These are phyloP conservation scores for Helotiales sp. DNA, from an alignment of 2,329 filamentous ascomycete species.

Conservation along the genomic window DNA sequence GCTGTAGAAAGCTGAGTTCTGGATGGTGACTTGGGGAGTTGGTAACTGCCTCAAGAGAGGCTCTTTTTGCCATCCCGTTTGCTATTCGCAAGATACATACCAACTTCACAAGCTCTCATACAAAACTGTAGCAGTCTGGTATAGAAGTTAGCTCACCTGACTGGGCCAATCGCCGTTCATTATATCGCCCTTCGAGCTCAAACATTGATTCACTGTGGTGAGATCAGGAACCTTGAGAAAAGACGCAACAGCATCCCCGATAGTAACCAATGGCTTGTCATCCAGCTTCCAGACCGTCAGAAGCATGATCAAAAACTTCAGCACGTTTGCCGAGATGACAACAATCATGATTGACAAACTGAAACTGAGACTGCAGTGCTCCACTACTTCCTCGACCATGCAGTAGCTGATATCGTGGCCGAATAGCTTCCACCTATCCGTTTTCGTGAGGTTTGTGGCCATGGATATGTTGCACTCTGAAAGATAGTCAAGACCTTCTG, in stretches of 20 bases:
- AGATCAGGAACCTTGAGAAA: conserved; percentile 35
- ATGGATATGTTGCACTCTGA: neutral
- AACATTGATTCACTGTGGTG: conserved; percentile 17
- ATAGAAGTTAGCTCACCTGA: neutral
- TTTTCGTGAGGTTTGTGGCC: neutral
- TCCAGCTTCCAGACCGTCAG: conserved; percentile 6
- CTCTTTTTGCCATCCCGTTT: no score
- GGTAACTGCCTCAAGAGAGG: no score
- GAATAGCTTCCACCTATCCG: neutral
- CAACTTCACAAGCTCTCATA: no score
- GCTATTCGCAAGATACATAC: no score
- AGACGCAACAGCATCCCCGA: conserved; percentile 37
- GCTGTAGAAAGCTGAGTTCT: no score
- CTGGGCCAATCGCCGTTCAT: neutral
- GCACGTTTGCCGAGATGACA: conserved; percentile 7
- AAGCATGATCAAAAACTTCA: conserved; percentile 7
- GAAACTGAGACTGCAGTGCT: conserved; percentile 10
- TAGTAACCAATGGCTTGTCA: conserved; percentile 28
- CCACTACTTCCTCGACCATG: conserved; percentile 3
- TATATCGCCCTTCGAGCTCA: neutral
- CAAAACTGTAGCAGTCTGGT: no score
- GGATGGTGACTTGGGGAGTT: no score
- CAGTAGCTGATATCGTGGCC: conserved; percentile 8
- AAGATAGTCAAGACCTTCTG: neutral
- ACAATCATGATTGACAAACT: conserved; percentile 14